Evolutionary conservation across 257 asterid genomes (phyloP), one percentile per base, ranked within the genome.

Genomic region (Gynochthodes officinalis): DNA sequence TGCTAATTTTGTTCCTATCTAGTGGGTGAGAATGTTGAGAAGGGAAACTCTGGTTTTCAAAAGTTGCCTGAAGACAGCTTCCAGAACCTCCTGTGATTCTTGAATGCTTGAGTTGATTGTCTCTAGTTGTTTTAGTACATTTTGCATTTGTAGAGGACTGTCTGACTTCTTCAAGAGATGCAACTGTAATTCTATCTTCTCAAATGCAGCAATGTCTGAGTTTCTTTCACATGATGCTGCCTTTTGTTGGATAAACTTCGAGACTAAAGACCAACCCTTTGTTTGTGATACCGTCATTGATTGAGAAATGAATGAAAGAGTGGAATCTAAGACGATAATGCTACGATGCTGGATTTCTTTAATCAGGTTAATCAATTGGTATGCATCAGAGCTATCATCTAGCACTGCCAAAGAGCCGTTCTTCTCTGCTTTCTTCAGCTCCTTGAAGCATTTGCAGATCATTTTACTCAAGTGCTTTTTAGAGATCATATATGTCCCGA

Each of bases 381-480:
- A 1, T 3, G 67, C 7, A 52, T 73, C 72, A 30, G 19, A 3
- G 7, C 46, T 71, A n/a, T 70, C 28, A 54, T 69, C 65, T 16
- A 25, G 25, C 18, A 70, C 6, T 63, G 52, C 32, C 33, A 9
- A 21, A 8, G 66, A 9, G 55, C 18, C 12, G 68, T 21, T 59
- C 30, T 68, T 65, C 62, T 69, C 66, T 33, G 32, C 16, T 25
- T 64, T 73, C 65, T 69, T 76, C 54, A 80, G 8, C 19, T 69
- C 77, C 62, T 64, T 80, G 78, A 79, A 40, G 74, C 67, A 66
- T n/a, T 80, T 84, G 27, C 27, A 59, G 69, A 79, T 70, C 71
- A 63, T 50, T 69, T 75, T 75, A 28, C 71, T 55, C 12, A 69
- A 42, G 35, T 59, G 73, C 37, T 77, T 83, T 43, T 75, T 80